Conservation (phyloP, 345 rosid genomes). For the Populus deltoides region DNA sequence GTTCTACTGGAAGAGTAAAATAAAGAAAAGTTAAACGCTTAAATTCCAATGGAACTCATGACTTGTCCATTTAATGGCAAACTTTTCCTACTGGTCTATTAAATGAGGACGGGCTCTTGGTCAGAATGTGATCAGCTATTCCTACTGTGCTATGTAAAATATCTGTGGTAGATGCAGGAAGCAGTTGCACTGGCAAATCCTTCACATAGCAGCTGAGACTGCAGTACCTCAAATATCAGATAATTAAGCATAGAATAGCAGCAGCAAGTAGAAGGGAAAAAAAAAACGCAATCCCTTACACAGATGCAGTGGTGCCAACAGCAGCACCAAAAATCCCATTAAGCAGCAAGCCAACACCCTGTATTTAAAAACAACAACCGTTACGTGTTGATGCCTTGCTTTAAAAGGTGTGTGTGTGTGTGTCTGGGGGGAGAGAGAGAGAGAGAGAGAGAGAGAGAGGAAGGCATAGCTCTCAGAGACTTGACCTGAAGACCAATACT, state of each 20-base stretch:
- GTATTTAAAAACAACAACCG: constrained; percentile 5
- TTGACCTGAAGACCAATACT: constrained; percentile 88
- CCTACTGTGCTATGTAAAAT: too few relatives aligned
- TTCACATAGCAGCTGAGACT: too few relatives aligned
- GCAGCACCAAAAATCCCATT: constrained; percentile 87
- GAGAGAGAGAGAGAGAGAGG: neutral
- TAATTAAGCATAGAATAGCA: neutral
- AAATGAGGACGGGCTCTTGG: too few relatives aligned
- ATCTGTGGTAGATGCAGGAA: too few relatives aligned
- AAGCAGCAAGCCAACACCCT: constrained; percentile 83
- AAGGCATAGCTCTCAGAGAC: neutral
- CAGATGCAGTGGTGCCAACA: constrained; percentile 86
- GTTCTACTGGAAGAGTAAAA: neutral
- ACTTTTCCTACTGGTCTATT: too few relatives aligned
- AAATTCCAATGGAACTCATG: neutral
- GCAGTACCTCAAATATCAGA: neutral
- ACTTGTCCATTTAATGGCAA: too few relatives aligned
- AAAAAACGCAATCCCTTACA: constrained; percentile 48
- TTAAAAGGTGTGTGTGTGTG: neutral
- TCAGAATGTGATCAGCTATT: too few relatives aligned
- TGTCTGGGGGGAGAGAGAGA: too few relatives aligned
- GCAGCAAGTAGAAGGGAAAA: neutral
- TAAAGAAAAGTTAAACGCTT: neutral
- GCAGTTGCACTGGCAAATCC: too few relatives aligned
- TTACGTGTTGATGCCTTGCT: neutral